A percentile compares a stretch with the other conserved stretches of the same genome.
Evolutionary conservation across 2,329 filamentous ascomycete species (phyloP).

Genomic region (Fusarium multiceps): DNA sequence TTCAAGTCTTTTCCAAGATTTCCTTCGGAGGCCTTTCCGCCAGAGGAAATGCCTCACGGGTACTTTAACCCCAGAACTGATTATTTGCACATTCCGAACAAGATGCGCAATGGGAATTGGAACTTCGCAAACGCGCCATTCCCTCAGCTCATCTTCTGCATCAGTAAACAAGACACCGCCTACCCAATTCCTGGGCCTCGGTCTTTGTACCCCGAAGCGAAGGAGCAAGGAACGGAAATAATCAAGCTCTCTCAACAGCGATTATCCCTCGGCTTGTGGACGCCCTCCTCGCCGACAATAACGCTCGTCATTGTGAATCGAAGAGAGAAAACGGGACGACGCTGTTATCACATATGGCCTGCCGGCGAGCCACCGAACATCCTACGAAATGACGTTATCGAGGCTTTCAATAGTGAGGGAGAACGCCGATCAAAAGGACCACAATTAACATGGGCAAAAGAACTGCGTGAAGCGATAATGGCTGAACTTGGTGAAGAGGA

Average conservation of each 20-base stretch:
- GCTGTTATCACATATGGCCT: neutral
- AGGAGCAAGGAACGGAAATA: neutral
- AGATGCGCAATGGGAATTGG: neutral
- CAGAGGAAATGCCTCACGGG: neutral
- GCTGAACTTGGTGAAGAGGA: neutral
- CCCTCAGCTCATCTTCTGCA: neutral
- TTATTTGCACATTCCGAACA: neutral
- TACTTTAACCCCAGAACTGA: neutral
- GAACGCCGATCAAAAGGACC: neutral
- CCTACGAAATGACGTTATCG: fast-evolving
- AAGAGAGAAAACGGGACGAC: fast-evolving
- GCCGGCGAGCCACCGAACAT: neutral
- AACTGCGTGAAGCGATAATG: neutral
- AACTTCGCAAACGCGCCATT: neutral
- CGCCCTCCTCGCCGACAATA: neutral
- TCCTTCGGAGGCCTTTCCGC: neutral
- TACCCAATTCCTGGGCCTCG: neutral
- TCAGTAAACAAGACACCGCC: neutral
- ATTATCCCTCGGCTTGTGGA: neutral
- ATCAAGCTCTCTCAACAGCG: neutral
- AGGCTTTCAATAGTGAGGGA: fast-evolving
- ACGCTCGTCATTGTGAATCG: neutral
- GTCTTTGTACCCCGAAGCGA: neutral
- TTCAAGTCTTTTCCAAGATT: neutral
- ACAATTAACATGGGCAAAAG: neutral